phyloP scores from a whole-genome alignment of 1,284 basidiomycete species.

The Cryptococcus wingfieldii region DNA sequence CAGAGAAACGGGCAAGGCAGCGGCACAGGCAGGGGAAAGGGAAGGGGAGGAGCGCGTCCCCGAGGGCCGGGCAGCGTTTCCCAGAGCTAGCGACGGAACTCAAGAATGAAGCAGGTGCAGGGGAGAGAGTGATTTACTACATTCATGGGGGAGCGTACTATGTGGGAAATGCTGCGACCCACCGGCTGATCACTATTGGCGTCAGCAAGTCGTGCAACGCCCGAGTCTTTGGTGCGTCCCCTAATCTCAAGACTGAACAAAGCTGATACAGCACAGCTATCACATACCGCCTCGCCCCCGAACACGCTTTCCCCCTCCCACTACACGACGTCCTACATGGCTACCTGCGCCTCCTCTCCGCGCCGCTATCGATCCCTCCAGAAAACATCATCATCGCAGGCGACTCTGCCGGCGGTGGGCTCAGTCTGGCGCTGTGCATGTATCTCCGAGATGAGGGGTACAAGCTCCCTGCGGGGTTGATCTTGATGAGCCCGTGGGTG shows the following conservation, averaged over 20 bases:
- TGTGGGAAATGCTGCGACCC: slow-evolving; percentile 87
- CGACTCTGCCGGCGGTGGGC: slow-evolving; percentile 89
- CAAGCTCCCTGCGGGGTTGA: slow-evolving; percentile 71
- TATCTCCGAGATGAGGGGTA: slow-evolving; percentile 85
- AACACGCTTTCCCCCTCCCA: slow-evolving; percentile 88
- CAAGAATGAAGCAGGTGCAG: slow-evolving; percentile 45
- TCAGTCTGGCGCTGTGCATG: slow-evolving; percentile 80
- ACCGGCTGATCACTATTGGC: slow-evolving; percentile 85
- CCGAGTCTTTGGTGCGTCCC: slow-evolving; percentile 74
- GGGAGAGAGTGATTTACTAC: slow-evolving; percentile 83
- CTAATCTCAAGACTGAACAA: background rate
- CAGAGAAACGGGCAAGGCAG: slow-evolving; percentile 63
- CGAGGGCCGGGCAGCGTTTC: background rate
- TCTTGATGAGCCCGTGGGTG: slow-evolving; percentile 91
- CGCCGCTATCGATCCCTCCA: slow-evolving; percentile 77
- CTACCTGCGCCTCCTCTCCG: slow-evolving; percentile 81
- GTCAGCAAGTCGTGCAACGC: slow-evolving; percentile 85
- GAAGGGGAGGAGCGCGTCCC: background rate
- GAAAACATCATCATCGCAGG: slow-evolving; percentile 84
- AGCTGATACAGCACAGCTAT: slow-evolving; percentile 60
- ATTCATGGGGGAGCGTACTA: slow-evolving; percentile 96
- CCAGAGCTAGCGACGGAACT: slow-evolving; percentile 22
- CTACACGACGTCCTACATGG: slow-evolving; percentile 84
- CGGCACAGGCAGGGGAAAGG: background rate
- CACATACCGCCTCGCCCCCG: slow-evolving; percentile 93